phyloP scores from a whole-genome alignment of 2,329 filamentous ascomycete species.

The Macrophomina phaseolina region DNA sequence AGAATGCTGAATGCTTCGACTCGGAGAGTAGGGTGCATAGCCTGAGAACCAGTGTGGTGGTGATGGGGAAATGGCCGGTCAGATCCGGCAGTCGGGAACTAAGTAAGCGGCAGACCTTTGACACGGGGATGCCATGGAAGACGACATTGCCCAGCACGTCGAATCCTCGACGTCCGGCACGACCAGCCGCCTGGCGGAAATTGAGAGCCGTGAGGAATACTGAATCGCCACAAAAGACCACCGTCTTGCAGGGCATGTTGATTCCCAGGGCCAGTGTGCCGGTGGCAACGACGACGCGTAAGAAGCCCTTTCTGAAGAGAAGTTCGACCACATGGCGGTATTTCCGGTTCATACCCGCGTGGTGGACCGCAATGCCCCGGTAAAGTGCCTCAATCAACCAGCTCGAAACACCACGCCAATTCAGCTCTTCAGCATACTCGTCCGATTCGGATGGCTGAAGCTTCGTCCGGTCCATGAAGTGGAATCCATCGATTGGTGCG shows the following conservation, averaged over 20 bases:
- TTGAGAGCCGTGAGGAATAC: slow-evolving; percentile 76
- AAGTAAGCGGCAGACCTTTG: slow-evolving; percentile 71
- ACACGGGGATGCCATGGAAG: slow-evolving; percentile 68
- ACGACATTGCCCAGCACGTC: slow-evolving; percentile 82
- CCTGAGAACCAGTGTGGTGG: slow-evolving; percentile 72
- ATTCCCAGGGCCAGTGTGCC: slow-evolving; percentile 79
- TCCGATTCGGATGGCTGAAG: slow-evolving; percentile 65
- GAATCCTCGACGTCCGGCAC: slow-evolving; percentile 80
- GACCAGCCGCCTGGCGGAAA: slow-evolving; percentile 77
- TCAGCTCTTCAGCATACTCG: slow-evolving; percentile 58
- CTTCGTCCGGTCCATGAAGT: slow-evolving; percentile 69
- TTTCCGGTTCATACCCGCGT: slow-evolving; percentile 78
- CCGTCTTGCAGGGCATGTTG: slow-evolving; percentile 82
- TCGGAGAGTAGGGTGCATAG: slow-evolving; percentile 70
- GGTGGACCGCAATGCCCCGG: slow-evolving; percentile 78
- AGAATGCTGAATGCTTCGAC: slow-evolving; percentile 67
- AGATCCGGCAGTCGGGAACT: slow-evolving; percentile 76
- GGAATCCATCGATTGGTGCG: slow-evolving; percentile 66
- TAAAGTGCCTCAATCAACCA: slow-evolving; percentile 66
- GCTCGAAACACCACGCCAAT: slow-evolving; percentile 56
- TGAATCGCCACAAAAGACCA: slow-evolving; percentile 76
- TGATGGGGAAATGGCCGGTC: slow-evolving; percentile 78
- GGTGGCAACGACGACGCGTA: slow-evolving; percentile 75
- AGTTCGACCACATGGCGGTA: slow-evolving; percentile 78
- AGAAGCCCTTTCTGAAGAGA: slow-evolving; percentile 73